These are phyloP conservation scores for Nemania abortiva DNA, from an alignment of 2,329 filamentous ascomycete genomes.

Conservation along the genomic window DNA sequence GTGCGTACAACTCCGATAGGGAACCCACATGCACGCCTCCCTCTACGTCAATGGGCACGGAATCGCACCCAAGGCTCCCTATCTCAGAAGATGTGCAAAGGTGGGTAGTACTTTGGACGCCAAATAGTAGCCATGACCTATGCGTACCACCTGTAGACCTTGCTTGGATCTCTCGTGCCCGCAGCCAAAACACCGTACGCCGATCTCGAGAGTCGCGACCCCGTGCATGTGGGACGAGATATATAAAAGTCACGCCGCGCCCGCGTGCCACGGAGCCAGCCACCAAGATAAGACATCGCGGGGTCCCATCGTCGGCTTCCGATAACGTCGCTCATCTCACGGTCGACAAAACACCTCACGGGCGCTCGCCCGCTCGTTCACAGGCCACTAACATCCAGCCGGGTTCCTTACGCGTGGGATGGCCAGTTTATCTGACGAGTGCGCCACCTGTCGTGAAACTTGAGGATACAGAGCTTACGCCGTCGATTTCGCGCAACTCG, in stretches of 20 bases:
- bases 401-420: too few relatives aligned
- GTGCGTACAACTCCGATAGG: not conserved
- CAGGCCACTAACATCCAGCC: not conserved
- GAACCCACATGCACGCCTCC: not conserved
- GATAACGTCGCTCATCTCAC: not conserved
- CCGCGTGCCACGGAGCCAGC: not conserved
- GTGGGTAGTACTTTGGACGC: not conserved
- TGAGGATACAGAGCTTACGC: not conserved
- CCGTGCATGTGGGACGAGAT: not conserved
- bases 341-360: not conserved
- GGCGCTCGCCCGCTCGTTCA: not conserved
- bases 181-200: not conserved
- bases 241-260: not conserved
- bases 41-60: not conserved
- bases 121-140: not conserved
- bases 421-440: not conserved
- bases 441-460: not conserved
- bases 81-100: not conserved
- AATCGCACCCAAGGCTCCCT: not conserved
- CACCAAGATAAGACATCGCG: conserved; percentile 2
- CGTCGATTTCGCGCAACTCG: not conserved
- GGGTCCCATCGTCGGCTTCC: not conserved
- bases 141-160: not conserved
- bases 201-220: not conserved
- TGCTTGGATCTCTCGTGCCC: not conserved